phyloP scores from a whole-genome alignment of 164 flowering plant genomes.

The Liquidambar formosana region DNA sequence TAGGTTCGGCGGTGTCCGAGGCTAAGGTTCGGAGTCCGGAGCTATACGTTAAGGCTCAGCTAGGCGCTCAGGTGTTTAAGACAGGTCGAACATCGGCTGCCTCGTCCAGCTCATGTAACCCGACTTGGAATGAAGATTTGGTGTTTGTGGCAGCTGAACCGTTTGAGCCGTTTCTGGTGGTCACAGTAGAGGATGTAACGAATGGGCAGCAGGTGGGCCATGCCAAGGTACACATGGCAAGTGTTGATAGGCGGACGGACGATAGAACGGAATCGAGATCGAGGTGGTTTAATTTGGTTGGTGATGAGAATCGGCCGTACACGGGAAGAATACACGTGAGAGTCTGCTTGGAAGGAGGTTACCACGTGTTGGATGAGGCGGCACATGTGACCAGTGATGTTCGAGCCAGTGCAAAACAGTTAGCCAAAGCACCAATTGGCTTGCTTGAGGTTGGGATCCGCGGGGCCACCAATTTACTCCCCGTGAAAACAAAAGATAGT shows the following conservation, averaged over 20 bases:
- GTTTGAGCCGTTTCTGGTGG: conserved; percentile 74
- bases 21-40: conserved; percentile 52
- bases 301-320: conserved; percentile 55
- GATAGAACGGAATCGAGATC: conserved; percentile 58
- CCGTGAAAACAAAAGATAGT: conserved; percentile 86
- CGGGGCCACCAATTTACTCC: conserved; percentile 75
- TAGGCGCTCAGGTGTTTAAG: conserved; percentile 79
- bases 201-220: conserved; percentile 55
- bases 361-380: conserved; percentile 95
- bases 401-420: conserved; percentile 75
- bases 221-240: conserved; percentile 59
- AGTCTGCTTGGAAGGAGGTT: conserved; percentile 85
- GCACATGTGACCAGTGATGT: conserved; percentile 90
- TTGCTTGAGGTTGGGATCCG: conserved; percentile 86
- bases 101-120: conserved; percentile 46
- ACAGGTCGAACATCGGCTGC: conserved; percentile 50
- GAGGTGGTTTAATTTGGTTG: conserved; percentile 74
- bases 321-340: conserved; percentile 81
- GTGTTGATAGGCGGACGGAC: conserved; percentile 61
- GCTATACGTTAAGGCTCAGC: conserved; percentile 80
- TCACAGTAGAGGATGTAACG: conserved; percentile 69
- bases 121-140: conserved; percentile 90
- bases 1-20: conserved; percentile 45
- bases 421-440: conserved; percentile 76
- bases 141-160: conserved; percentile 94